Evolutionary conservation across 179 eudicot genomes (phyloP), one percentile per base, ranked within the genome.

Genomic region (Heliamphora pulchella): DNA sequence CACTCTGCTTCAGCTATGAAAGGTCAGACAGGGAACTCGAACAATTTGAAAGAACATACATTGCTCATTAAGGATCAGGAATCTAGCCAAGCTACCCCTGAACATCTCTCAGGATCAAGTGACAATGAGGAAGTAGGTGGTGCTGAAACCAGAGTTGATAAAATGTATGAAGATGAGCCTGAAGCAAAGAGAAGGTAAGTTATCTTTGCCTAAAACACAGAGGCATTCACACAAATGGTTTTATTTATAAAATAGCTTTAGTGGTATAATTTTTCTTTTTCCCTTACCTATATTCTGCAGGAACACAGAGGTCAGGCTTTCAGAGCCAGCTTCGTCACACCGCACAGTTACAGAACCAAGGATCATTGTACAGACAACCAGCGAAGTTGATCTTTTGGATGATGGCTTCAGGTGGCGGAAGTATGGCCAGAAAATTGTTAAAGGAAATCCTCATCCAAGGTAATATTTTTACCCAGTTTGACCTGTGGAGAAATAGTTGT

Each of bases 371-470:
- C 98, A 94, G 82, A 94, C 98, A 53, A 93, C 90, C 63, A 94
- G 98, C 81, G 97, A 94, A 86, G 96, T 94, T 74, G 96, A 93
- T 86, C 89, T 93, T 65, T 85, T 94, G 76, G 98, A 93, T 84
- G 98, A 94, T 84, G 98, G 98, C 47, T 94, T 83, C 85, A 91
- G 90, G 87, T 94, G 98, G 98, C 90, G 97, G 75, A 94, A 94
- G 79, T 94, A 94, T 83, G 98, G 98, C 76, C 98, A 93, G 84
- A 94, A 94, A 85, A 93, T 94, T 58, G 98, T 94, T 71, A 94
- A 94, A 83, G 98, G 97, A 80, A 94, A 91, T 85, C 90, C 94
- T 76, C 76, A 91, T 83, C 98, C 98, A 83, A 91, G 98, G 98
- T 90, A 39, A 59, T 75, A 81, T 31, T 44, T 74, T 22, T 63